Conservation (phyloP, 192 early-diverging fungal genomes). For the Phycomyces blakesleeanus region DNA sequence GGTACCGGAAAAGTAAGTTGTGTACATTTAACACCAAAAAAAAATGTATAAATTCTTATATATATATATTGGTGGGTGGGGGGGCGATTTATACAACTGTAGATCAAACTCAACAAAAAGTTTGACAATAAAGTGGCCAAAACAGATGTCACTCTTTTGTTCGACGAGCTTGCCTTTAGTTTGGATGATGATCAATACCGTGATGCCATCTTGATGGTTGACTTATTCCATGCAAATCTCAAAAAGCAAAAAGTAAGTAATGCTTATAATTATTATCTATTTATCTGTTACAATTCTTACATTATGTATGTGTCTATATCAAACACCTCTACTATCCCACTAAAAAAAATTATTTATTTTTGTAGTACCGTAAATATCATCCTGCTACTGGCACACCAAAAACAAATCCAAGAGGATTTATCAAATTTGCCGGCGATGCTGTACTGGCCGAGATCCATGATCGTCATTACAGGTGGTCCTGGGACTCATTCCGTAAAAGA, state of each 20-base stretch:
- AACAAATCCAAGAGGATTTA: constrained; percentile 70
- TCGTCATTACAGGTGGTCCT: constrained; percentile 64
- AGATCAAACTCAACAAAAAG: constrained; percentile 27
- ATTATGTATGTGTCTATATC: too few species aligned
- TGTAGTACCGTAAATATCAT: constrained; percentile 64
- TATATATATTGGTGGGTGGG: too few species aligned
- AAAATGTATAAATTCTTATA: too few species aligned
- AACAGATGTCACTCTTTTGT: constrained; percentile 57
- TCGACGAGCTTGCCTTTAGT: constrained; percentile 75
- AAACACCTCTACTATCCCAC: too few species aligned
- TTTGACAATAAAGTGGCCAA: constrained; percentile 28
- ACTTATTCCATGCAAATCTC: constrained; percentile 28
- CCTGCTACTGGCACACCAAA: constrained; percentile 66
- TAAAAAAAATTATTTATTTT: too few species aligned
- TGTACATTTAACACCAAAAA: too few species aligned
- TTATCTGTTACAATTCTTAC: neutral
- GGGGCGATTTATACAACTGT: neutral
- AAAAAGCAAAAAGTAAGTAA: constrained; percentile 27
- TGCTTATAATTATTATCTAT: too few species aligned
- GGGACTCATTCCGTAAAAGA: constrained; percentile 66
- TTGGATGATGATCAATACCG: constrained; percentile 74
- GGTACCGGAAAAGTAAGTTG: constrained; percentile 59
- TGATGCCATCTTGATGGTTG: constrained; percentile 60
- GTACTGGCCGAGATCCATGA: constrained; percentile 76
- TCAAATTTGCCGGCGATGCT: constrained; percentile 59